A percentile compares a stretch with the other conserved stretches of the same genome.
These are phyloP conservation scores for Aurinia saxatilis DNA, from an alignment of 345 rosid species.

Conservation along the genomic window DNA sequence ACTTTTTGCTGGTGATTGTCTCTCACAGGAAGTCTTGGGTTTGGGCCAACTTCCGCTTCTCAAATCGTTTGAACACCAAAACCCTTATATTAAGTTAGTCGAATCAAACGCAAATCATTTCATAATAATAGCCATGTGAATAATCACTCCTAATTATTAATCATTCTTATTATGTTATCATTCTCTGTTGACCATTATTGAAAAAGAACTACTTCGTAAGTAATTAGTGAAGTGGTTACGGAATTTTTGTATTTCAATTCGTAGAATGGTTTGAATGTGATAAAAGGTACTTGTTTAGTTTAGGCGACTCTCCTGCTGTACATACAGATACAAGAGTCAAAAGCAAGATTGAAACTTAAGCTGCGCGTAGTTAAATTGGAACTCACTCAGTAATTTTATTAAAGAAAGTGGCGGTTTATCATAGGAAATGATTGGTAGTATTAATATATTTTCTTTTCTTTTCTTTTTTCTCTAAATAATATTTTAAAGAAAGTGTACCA, in stretches of 20 bases:
- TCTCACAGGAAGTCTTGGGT: conserved; percentile 22
- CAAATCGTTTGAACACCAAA: background rate
- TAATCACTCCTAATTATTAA: background rate
- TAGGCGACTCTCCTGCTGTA: background rate
- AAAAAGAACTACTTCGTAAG: background rate
- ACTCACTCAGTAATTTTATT: no score
- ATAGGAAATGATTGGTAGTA: no score
- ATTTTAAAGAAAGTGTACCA: no score
- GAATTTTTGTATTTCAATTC: background rate
- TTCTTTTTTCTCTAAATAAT: no score
- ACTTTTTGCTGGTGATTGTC: conserved; percentile 19
- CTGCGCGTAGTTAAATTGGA: no score
- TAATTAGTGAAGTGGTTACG: background rate
- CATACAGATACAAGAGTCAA: background rate
- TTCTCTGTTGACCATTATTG: background rate
- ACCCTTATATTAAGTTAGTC: background rate
- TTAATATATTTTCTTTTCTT: no score
- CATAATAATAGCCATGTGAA: background rate
- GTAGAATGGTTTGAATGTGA: background rate
- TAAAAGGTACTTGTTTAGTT: background rate
- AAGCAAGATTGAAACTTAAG: background rate
- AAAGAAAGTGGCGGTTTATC: no score
- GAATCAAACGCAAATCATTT: background rate
- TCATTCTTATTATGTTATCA: background rate
- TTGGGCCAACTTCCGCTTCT: conserved; percentile 24